phyloP scores from a whole-genome alignment of 1,284 basidiomycete genomes.

The Pulveroboletus sp. region DNA sequence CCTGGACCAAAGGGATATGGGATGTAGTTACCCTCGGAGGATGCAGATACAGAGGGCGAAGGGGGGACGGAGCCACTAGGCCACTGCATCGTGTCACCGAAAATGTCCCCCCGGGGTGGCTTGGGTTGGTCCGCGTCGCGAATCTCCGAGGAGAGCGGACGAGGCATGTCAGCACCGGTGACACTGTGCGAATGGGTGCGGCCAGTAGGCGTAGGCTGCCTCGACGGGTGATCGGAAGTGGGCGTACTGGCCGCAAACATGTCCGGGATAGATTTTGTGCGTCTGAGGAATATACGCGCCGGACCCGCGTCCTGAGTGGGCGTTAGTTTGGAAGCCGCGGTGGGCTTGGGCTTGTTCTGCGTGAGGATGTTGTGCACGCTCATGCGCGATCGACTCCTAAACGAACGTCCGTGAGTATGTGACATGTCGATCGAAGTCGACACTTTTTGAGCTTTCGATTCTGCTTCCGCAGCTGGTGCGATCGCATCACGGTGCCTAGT shows the following conservation, averaged over 20 bases:
- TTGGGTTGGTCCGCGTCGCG: constrained; percentile 16
- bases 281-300: constrained; percentile 45
- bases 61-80: constrained; percentile 37
- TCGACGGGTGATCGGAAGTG: constrained; percentile 25
- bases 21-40: constrained; percentile 36
- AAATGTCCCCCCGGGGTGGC: constrained; percentile 51
- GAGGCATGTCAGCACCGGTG: constrained; percentile 65
- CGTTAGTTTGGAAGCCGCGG: constrained; percentile 16
- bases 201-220: constrained; percentile 42
- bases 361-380: constrained; percentile 66
- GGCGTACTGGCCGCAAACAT: constrained; percentile 39
- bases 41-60: constrained; percentile 39
- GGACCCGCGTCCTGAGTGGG: constrained; percentile 22
- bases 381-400: constrained; percentile 54
- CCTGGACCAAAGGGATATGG: constrained; percentile 64
- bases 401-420: constrained; percentile 20
- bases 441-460: constrained; percentile 38
- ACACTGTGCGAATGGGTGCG: constrained; percentile 77
- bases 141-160: constrained; percentile 31
- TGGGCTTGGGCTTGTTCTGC: constrained; percentile 51
- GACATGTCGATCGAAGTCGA: constrained; percentile 32
- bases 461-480: constrained; percentile 48
- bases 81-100: constrained; percentile 69
- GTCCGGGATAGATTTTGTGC: constrained; percentile 71
- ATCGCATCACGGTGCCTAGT: constrained; percentile 54